Percentiles rank a stretch among this genome's conserved stretches.
Evolutionary conservation across 2,329 filamentous ascomycete species (phyloP).

Genomic region (Neoarthrinium moseri): DNA sequence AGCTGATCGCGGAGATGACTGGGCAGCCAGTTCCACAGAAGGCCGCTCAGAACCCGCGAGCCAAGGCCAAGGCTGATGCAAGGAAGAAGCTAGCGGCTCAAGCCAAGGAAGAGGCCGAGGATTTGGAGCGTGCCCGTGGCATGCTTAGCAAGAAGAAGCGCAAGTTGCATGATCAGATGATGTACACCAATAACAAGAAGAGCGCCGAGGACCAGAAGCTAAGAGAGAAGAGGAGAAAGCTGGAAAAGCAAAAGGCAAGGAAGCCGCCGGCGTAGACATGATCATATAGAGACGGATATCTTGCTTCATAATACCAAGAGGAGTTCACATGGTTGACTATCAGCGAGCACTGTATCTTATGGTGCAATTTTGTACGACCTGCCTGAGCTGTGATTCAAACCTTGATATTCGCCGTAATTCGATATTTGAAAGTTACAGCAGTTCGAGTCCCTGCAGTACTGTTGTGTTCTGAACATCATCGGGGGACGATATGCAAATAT

Average conservation of each 20-base stretch:
- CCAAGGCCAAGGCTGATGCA: slow-evolving; percentile 67
- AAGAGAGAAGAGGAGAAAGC: slow-evolving; percentile 83
- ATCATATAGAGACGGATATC: slow-evolving; percentile 1
- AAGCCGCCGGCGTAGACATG: slow-evolving; percentile 26
- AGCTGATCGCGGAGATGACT: slow-evolving; percentile 88
- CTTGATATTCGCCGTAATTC: background rate
- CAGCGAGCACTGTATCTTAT: no score
- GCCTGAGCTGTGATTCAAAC: background rate
- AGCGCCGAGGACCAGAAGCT: slow-evolving; percentile 86
- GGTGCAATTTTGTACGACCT: no score
- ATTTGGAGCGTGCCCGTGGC: slow-evolving; percentile 89
- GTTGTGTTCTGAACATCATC: no score
- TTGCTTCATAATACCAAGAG: slow-evolving; percentile 19
- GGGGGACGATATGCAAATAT: no score
- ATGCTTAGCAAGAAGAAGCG: slow-evolving; percentile 99
- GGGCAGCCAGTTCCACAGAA: slow-evolving; percentile 61
- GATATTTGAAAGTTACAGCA: no score
- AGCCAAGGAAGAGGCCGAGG: slow-evolving; percentile 75
- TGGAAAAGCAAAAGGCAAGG: slow-evolving; percentile 61
- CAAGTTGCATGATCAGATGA: slow-evolving; percentile 96
- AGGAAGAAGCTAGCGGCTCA: slow-evolving; percentile 69
- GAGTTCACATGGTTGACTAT: no score
- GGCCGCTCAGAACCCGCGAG: slow-evolving; percentile 47
- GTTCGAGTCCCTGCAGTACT: no score
- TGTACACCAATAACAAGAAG: slow-evolving; percentile 91